A percentile compares a stretch with the other conserved stretches of the same genome.
phyloP scores from a whole-genome alignment of 139 green algal genomes.

The Chlamydomonas sphaeroides region DNA sequence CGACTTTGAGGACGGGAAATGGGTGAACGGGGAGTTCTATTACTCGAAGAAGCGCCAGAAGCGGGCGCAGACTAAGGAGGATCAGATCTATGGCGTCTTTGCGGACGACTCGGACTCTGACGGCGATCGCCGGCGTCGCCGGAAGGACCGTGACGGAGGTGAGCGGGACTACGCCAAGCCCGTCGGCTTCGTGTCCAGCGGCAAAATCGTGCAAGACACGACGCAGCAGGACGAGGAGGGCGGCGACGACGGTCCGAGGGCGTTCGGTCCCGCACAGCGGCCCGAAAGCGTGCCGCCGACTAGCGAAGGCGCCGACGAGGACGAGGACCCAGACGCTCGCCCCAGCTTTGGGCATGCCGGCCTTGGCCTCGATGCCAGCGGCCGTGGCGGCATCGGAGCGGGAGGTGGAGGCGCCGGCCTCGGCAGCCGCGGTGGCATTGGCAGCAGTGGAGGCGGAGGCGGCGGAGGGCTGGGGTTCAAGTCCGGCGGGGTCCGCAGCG shows the following conservation, averaged over 20 bases:
- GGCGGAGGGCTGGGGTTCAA: slow-evolving; percentile 53
- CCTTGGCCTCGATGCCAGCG: background rate
- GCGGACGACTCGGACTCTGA: slow-evolving; percentile 51
- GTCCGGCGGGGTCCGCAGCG: slow-evolving; percentile 15
- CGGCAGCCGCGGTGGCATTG: slow-evolving; percentile 25
- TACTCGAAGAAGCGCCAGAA: slow-evolving; percentile 73
- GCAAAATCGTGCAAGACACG: slow-evolving; percentile 50
- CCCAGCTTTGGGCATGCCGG: slow-evolving; percentile 29
- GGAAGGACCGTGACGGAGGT: slow-evolving; percentile 23
- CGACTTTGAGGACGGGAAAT: slow-evolving; percentile 86
- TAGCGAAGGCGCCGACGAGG: slow-evolving; percentile 6
- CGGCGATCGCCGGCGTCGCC: slow-evolving; percentile 23
- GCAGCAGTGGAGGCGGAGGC: slow-evolving; percentile 22
- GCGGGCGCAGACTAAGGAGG: slow-evolving; percentile 83
- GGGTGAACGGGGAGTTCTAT: slow-evolving; percentile 89
- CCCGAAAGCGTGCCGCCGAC: background rate
- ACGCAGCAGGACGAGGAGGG: slow-evolving; percentile 25
- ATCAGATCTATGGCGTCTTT: slow-evolving; percentile 91
- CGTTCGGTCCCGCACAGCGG: slow-evolving; percentile 20
- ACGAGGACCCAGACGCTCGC: background rate
- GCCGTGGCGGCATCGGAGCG: slow-evolving; percentile 3
- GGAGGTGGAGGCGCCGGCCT: background rate
- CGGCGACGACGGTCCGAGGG: background rate
- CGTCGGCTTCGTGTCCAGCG: slow-evolving; percentile 87
- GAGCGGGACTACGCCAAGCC: slow-evolving; percentile 64